Percentiles rank a stretch among this genome's conserved stretches.
phyloP scores from a whole-genome alignment of 805 yeast species.

The Metschnikowia koreensis region DNA sequence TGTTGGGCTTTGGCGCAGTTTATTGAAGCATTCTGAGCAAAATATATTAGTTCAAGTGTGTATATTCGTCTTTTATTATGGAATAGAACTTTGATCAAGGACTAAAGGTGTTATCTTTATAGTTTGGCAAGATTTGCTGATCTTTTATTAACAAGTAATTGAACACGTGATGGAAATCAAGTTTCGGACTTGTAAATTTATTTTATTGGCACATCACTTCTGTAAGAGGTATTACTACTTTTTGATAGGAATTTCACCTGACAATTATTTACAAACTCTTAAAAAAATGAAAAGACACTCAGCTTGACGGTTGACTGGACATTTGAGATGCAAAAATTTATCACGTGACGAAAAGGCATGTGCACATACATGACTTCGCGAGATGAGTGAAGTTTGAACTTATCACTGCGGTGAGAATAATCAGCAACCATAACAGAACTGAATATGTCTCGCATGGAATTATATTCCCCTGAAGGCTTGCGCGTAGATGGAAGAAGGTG shows the following conservation, averaged over 20 bases:
- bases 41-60: not conserved
- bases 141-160: too few relatives aligned
- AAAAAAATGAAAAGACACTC: too few relatives aligned
- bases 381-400: slow-evolving; percentile 4
- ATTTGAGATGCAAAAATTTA: not conserved
- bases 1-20: slow-evolving; percentile 58
- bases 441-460: slow-evolving; percentile 65
- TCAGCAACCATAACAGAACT: not conserved
- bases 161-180: too few relatives aligned
- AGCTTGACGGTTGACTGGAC: not conserved
- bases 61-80: not conserved
- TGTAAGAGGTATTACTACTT: too few relatives aligned
- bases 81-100: not conserved
- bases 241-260: too few relatives aligned
- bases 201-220: too few relatives aligned
- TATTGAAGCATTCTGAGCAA: slow-evolving; percentile 30
- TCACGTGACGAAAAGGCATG: slow-evolving; percentile 10
- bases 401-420: not conserved
- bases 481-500: slow-evolving; percentile 92
- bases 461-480: slow-evolving; percentile 94
- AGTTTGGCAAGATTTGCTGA: too few relatives aligned
- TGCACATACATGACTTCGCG: not conserved
- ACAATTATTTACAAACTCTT: too few relatives aligned
- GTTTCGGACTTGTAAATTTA: too few relatives aligned
- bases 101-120: not conserved